Evolutionary conservation across 2,329 filamentous ascomycete genomes (phyloP).

Genomic region (Sarocladiaceae sp.): DNA sequence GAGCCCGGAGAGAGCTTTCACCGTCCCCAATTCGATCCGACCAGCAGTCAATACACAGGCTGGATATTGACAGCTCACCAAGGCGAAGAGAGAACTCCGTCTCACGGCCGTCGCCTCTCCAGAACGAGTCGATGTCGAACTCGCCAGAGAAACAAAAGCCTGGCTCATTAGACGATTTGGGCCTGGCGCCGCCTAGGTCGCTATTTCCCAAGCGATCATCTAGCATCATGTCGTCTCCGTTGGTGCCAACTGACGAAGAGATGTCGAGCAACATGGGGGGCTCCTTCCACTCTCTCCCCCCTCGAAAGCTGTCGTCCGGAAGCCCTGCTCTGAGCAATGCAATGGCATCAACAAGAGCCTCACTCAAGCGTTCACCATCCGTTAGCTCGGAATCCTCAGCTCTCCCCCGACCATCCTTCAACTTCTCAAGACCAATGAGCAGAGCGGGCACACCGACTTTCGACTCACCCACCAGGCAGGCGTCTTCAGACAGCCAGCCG

Average conservation of each 20-base stretch:
- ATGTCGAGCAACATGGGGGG: slow-evolving; percentile 44
- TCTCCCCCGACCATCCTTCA: slow-evolving; percentile 71
- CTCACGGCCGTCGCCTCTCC: slow-evolving; percentile 28
- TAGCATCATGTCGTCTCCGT: slow-evolving; percentile 56
- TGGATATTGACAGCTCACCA: slow-evolving; percentile 22
- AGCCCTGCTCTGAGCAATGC: slow-evolving; percentile 44
- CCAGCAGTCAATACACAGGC: slow-evolving; percentile 22
- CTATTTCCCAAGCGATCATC: slow-evolving; percentile 47
- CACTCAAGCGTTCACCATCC: slow-evolving; percentile 73
- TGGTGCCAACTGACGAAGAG: slow-evolving; percentile 67
- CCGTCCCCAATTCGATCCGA: slow-evolving; percentile 45
- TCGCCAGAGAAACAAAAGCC: slow-evolving; percentile 41
- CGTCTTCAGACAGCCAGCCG: slow-evolving; percentile 61
- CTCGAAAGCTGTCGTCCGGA: slow-evolving; percentile 72
- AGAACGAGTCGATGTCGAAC: slow-evolving; percentile 24
- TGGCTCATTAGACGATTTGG: slow-evolving; percentile 42
- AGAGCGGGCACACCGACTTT: slow-evolving; percentile 55
- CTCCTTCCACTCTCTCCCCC: slow-evolving; percentile 56
- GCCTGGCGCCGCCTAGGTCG: slow-evolving; percentile 44
- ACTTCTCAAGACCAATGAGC: slow-evolving; percentile 89
- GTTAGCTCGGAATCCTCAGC: slow-evolving; percentile 74
- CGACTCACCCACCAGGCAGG: slow-evolving; percentile 52
- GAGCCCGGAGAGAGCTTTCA: slow-evolving; percentile 51
- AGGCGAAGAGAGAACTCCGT: slow-evolving; percentile 26
- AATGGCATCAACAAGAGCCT: slow-evolving; percentile 52